Evolutionary conservation across 441 rosid species (phyloP).

Genomic region (Gossypium gossypioides): DNA sequence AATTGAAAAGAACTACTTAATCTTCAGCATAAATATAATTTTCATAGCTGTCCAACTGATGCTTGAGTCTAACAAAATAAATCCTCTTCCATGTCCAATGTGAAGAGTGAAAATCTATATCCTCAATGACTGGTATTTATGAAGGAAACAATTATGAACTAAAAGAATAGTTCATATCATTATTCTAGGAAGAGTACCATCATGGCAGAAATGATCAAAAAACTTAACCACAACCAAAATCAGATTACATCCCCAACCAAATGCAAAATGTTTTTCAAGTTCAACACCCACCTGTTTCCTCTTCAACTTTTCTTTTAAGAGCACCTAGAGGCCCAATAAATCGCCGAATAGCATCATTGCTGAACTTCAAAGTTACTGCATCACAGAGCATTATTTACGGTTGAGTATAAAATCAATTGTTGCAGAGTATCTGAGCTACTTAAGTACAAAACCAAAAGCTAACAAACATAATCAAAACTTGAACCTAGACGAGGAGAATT

Average conservation of each 20-base stretch:
- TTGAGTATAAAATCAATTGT: conserved; percentile 4
- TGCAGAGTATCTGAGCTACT: not conserved
- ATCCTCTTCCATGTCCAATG: conserved; percentile 1
- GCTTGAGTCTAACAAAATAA: not conserved
- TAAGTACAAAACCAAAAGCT: conserved; percentile 9
- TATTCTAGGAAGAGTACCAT: not conserved
- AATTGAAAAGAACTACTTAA: not conserved
- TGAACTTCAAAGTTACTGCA: conserved; percentile 68
- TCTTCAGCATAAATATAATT: not conserved
- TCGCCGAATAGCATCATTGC: conserved; percentile 75
- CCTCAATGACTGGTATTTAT: not conserved
- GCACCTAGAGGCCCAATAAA: conserved; percentile 82
- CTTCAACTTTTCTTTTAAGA: conserved; percentile 75
- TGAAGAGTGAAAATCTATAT: not conserved
- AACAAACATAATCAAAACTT: conserved; percentile 12
- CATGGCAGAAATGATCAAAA: not conserved
- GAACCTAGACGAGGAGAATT: conserved; percentile 69
- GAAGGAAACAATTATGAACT: not conserved
- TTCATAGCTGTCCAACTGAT: not conserved
- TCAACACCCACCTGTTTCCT: conserved; percentile 66
- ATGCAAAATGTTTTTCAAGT: conserved; percentile 12
- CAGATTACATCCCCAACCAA: not conserved
- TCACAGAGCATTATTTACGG: conserved; percentile 19
- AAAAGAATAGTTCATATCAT: not conserved
- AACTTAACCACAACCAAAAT: not conserved